phyloP scores from a whole-genome alignment of 179 eudicot genomes.

The Beta corolliflora region DNA sequence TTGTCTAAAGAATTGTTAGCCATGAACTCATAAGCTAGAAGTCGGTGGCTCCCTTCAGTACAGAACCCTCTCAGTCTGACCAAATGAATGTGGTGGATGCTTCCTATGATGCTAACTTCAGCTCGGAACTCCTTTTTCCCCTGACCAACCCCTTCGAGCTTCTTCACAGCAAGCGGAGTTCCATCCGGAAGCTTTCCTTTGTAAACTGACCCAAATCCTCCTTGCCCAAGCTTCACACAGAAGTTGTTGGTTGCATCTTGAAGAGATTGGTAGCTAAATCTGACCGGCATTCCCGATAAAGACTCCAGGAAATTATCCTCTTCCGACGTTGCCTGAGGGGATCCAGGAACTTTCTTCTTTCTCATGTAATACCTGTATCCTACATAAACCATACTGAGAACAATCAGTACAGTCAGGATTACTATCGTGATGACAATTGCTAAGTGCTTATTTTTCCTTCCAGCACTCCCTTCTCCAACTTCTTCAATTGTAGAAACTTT shows the following conservation, averaged over 20 bases:
- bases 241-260: slow-evolving; percentile 71
- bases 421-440: slow-evolving; percentile 47
- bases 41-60: slow-evolving; percentile 73
- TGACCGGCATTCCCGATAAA: slow-evolving; percentile 87
- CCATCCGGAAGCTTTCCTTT: slow-evolving; percentile 68
- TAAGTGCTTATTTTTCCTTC: slow-evolving; percentile 35
- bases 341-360: slow-evolving; percentile 35
- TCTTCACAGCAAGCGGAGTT: slow-evolving; percentile 65
- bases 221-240: slow-evolving; percentile 73
- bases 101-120: slow-evolving; percentile 85
- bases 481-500: slow-evolving; percentile 44
- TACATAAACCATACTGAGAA: slow-evolving; percentile 43
- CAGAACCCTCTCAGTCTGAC: slow-evolving; percentile 78
- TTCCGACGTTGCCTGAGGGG: slow-evolving; percentile 53
- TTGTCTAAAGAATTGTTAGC: slow-evolving; percentile 68
- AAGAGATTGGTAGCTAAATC: slow-evolving; percentile 68
- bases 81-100: slow-evolving; percentile 77
- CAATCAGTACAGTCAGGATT: slow-evolving; percentile 44
- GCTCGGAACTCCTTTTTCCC: slow-evolving; percentile 89
- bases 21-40: slow-evolving; percentile 87
- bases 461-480: slow-evolving; percentile 25
- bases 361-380: slow-evolving; percentile 43
- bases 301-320: slow-evolving; percentile 73
- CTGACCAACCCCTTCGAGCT: slow-evolving; percentile 79
- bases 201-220: slow-evolving; percentile 88